Evolutionary conservation across 2,329 filamentous ascomycete genomes (phyloP), one percentile per base, ranked within the genome.

Genomic region (Ascochyta rabiei): DNA sequence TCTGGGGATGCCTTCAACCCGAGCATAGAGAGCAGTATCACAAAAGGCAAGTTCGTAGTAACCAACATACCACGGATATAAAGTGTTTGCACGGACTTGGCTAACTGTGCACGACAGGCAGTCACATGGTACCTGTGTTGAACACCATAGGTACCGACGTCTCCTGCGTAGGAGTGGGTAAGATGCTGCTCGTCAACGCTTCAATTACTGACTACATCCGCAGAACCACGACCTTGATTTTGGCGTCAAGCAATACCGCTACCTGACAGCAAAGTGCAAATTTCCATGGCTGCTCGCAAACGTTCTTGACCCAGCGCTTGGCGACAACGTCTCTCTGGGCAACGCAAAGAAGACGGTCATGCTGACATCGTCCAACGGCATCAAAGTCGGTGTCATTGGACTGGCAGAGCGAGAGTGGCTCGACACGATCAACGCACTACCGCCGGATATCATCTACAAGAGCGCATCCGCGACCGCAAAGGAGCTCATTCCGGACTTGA

Each of bases 1-100:
- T 96, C 91, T 2, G 92, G 92, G 33, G 93, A 96, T 81, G 91
- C 89, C 9, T 97, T 95, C 76, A 96, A 96, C 71, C 92, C 93
- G 0, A 93, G 90, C 66, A 78, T 96, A 54, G 92, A 96, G 76
- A 93, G 89, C 67, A 90, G 89, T 16, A 87, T 96, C 30, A 96
- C 92, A 2, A 96, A 96, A 77, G 92, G 90, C 81, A 37, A 34
- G 26, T 38, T 31, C 10, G 16, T 2, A n/a, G 12, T 9, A 31
- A 15, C n/a, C 6, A 15, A 23, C 16, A 3, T 3, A 5, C 28
- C 4, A 39, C 42, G 4, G 23, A 2, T 8, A 21, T 12, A 12
- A 9, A 1, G 18, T 34, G 8, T 16, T 16, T 15, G 6, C 2
- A 7, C 13, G 16, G 19, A 26, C 30, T 41, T 31, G 19, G 28